phyloP scores from a whole-genome alignment of 2,329 filamentous ascomycete species.

The Fusarium transvaalense region DNA sequence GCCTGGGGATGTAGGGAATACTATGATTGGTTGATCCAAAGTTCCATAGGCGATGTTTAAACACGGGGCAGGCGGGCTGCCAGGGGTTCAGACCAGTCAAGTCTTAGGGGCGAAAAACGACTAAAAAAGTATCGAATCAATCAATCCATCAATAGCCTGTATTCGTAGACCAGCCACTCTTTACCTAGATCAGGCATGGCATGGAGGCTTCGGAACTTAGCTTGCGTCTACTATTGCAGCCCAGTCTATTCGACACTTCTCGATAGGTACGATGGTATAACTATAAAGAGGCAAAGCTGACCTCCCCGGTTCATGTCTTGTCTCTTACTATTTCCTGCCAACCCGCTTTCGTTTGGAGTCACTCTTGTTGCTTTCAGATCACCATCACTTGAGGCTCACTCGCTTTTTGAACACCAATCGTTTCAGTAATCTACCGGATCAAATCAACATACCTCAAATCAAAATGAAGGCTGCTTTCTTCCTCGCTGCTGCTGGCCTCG shows the following conservation, averaged over 20 bases:
- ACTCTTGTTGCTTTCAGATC: conserved; percentile 6
- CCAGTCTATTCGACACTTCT: background rate
- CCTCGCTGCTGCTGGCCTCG: conserved; percentile 53
- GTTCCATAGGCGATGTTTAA: conserved; percentile 9
- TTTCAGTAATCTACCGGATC: background rate
- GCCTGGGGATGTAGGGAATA: conserved; percentile 3
- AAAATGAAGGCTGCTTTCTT: conserved; percentile 58
- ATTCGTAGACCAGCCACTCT: conserved; percentile 9
- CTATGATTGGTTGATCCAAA: conserved; percentile 9
- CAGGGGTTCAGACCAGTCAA: conserved; percentile 1
- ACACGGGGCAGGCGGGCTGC: background rate
- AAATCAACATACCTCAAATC: conserved; percentile 16
- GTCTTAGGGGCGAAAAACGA: conserved; percentile 17
- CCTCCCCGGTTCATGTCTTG: conserved; percentile 7
- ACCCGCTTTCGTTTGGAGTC: conserved; percentile 9
- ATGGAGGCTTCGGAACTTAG: conserved; percentile 5
- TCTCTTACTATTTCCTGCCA: background rate
- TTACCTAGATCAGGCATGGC: conserved; percentile 2
- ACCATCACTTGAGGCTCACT: conserved; percentile 6
- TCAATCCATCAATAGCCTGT: conserved; percentile 1
- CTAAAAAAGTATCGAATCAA: conserved; percentile 5
- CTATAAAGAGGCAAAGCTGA: conserved; percentile 19
- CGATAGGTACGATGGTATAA: background rate
- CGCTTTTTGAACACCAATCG: conserved; percentile 20
- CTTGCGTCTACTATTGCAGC: conserved; percentile 12